A percentile compares a stretch with the other conserved stretches of the same genome.
Evolutionary conservation across 2,329 filamentous ascomycete species (phyloP).

Genomic region (Byssothecium circinans): DNA sequence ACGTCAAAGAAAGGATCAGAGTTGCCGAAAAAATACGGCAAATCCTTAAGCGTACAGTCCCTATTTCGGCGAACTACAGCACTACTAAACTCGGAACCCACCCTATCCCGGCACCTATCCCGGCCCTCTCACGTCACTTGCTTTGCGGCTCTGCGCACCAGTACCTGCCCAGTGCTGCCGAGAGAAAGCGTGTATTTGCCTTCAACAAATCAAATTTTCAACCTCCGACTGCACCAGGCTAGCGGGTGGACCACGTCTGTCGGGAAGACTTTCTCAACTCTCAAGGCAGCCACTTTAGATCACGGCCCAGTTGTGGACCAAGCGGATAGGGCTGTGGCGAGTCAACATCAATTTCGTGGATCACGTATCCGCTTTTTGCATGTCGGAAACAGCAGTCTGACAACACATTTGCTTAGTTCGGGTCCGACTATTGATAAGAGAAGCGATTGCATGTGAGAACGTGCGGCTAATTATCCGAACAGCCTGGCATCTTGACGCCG

Average conservation of each 20-base stretch:
- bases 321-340: constrained; percentile 2
- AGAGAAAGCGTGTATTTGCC: background rate
- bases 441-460: background rate
- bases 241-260: too few species aligned
- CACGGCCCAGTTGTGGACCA: background rate
- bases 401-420: background rate
- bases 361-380: background rate
- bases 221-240: too few species aligned
- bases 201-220: too few species aligned
- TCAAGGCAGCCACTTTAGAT: background rate
- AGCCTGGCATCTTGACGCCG: background rate
- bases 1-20: background rate
- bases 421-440: background rate
- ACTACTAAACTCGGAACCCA: too few species aligned
- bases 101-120: too few species aligned
- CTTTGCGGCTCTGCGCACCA: background rate
- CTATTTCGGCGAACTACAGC: background rate
- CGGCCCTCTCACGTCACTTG: background rate
- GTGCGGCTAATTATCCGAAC: background rate
- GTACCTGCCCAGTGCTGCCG: background rate
- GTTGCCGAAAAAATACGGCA: background rate
- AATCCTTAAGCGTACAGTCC: background rate
- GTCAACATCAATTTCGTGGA: background rate
- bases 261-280: background rate
- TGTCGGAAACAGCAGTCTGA: background rate